These are phyloP conservation scores for Cupressus sempervirens DNA, from an alignment of 75 land plant genomes.

Conservation along the genomic window DNA sequence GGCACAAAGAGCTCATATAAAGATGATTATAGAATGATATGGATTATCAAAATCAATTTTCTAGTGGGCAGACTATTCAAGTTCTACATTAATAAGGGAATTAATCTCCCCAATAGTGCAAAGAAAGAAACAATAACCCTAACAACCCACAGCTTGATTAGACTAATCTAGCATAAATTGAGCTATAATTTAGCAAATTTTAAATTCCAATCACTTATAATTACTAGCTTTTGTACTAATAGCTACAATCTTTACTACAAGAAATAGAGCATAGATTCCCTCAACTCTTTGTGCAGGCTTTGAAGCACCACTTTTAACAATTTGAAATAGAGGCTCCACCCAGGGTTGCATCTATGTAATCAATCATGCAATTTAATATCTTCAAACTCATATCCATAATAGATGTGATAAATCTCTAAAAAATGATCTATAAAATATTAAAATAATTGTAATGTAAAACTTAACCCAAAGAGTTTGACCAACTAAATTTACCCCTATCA, in stretches of 20 bases:
- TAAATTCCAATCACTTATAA: background rate
- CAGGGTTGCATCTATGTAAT: constrained; percentile 56
- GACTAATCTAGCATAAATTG: background rate
- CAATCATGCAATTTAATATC: background rate
- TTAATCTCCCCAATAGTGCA: no score
- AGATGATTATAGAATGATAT: no score
- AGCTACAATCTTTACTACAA: constrained; percentile 64
- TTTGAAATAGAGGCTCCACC: constrained; percentile 62
- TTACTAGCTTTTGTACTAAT: constrained; percentile 73
- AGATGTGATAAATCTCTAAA: background rate
- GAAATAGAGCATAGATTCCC: constrained; percentile 75
- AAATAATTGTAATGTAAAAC: background rate
- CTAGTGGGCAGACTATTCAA: no score
- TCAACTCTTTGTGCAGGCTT: constrained; percentile 87
- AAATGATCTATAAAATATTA: constrained; percentile 9
- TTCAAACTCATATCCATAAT: background rate
- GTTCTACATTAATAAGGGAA: background rate
- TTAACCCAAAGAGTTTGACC: background rate
- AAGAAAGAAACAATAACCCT: background rate
- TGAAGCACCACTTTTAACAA: constrained; percentile 80
- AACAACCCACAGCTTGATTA: background rate
- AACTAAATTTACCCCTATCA: constrained; percentile 25
- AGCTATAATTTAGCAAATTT: background rate
- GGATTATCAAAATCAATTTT: no score
- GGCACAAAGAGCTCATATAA: no score